phyloP scores from a whole-genome alignment of 1,284 basidiomycete genomes.

The Apiotrichum gamsii region DNA sequence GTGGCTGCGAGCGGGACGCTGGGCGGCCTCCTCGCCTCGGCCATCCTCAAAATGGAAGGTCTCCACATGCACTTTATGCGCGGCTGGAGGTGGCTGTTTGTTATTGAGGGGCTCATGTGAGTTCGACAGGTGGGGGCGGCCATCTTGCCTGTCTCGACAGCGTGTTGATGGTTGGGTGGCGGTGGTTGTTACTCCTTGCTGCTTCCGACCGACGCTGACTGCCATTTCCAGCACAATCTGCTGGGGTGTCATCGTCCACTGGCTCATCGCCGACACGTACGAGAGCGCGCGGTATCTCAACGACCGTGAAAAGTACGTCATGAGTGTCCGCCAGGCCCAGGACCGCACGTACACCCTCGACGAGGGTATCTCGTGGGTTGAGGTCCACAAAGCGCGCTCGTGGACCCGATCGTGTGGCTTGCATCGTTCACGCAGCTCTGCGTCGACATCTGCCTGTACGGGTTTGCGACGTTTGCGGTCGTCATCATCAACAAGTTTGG shows the following conservation, averaged over 20 bases:
- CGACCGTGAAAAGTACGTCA: constrained; percentile 10
- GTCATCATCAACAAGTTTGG: constrained; percentile 21
- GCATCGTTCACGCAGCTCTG: constrained; percentile 26
- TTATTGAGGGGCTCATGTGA: constrained; percentile 11
- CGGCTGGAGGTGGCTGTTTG: constrained; percentile 15
- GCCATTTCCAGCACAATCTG: constrained; percentile 5
- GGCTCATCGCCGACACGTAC: constrained; percentile 6
- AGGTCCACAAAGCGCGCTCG: constrained; percentile 12
- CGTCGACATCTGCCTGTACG: constrained; percentile 26
- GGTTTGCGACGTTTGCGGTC: constrained; percentile 21
- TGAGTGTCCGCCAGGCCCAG: constrained; percentile 9
- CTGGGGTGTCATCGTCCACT: constrained; percentile 2
- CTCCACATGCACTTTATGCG: constrained; percentile 1
- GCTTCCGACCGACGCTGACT: no score
- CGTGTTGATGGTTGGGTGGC: no score
- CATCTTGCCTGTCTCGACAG: no score
- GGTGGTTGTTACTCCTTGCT: no score
- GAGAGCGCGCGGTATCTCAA: constrained; percentile 6
- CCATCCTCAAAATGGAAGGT: constrained; percentile 13
- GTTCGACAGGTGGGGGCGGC: no score
- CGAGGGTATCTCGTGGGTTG: constrained; percentile 11
- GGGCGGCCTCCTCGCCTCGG: constrained; percentile 29
- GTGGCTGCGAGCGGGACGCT: constrained; percentile 28
- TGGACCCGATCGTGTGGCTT: constrained; percentile 15
- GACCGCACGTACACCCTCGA: constrained; percentile 5